Base-by-base conservation (phyloP, 1,139 yeast species). In the Meyerozyma athensensis region DNA sequence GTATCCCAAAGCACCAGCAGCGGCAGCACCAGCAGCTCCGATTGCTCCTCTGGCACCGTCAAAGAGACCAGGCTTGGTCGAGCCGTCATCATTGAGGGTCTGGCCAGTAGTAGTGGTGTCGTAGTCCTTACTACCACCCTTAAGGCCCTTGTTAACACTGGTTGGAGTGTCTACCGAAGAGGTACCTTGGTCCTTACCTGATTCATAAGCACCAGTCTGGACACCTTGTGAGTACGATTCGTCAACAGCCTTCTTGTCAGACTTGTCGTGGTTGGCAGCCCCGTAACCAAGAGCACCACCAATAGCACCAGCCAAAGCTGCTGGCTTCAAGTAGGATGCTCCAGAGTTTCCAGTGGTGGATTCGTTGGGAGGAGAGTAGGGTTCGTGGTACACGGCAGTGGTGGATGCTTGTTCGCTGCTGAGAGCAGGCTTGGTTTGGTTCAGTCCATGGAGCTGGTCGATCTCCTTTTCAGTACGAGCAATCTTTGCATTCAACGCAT, bases 391-490 rank as follows among this genome's bases (percentile, higher is more conserved):
- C 9, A 48, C 39, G 4, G 58, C 54, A 9, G 45, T 46, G 23
- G 53, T 47, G 6, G 58, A 50, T 5, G 48, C 49, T 26, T 53
- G 46, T 28, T 38, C 34, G 23, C 33, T 13, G 13, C 8, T 26
- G 19, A 23, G 9, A n/a, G 22, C 21, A 10, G 30, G 12, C 19
- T 28, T 28, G 20, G 10, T 9, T 13, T 28, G 10, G 5, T 28
- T 14, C 19, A 4, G 5, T 13, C 20, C 19, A 14, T 48, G 43
- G 42, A 56, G 48, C n/a, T 42, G 40, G 12, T 57, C 58, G 19
- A 58, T 50, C 39, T 57, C 59, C n/a, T 43, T 39, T 41, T 58
- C 57, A n/a, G 63, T 58, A 16, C 44, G 41, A 31, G 47, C 52
- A 23, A 58, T 56, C 38, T 57, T 53, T 23, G 46, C 38, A 43